Evolutionary conservation across 1,139 yeast species (phyloP).

Genomic region (Blastobotrys apis): DNA sequence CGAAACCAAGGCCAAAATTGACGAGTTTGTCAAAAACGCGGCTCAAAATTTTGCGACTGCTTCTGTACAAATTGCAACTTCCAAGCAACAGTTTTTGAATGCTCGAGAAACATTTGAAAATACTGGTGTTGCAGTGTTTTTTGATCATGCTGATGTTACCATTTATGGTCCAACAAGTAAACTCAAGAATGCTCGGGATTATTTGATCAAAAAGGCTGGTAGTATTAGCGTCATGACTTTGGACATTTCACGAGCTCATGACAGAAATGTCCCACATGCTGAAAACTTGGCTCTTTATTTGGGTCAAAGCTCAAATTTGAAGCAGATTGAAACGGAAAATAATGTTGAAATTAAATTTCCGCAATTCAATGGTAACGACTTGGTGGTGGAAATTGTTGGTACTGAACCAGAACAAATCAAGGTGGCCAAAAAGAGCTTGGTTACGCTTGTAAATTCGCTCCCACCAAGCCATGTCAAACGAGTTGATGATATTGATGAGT

Average conservation of each 20-base stretch:
- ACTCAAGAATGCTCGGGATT: constrained; percentile 56
- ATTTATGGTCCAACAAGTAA: constrained; percentile 63
- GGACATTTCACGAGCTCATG: constrained; percentile 85
- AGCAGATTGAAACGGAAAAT: constrained; percentile 38
- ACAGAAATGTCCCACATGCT: constrained; percentile 72
- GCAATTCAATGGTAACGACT: constrained; percentile 32
- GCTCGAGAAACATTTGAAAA: constrained; percentile 44
- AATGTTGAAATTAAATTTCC: constrained; percentile 51
- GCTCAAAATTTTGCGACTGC: constrained; percentile 35
- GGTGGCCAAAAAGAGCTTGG: constrained; percentile 61
- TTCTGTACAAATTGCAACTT: constrained; percentile 45
- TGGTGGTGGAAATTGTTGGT: constrained; percentile 45
- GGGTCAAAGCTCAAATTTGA: constrained; percentile 42
- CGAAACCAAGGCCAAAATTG: constrained; percentile 46
- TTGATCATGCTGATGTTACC: constrained; percentile 44
- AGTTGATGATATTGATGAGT: constrained; percentile 64
- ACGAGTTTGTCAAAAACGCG: constrained; percentile 43
- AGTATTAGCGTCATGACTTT: constrained; percentile 59
- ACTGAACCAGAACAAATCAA: constrained; percentile 44
- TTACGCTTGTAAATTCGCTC: constrained; percentile 65
- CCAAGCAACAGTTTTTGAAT: constrained; percentile 47
- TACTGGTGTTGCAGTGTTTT: constrained; percentile 59
- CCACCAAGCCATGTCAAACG: constrained; percentile 62
- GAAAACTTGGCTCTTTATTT: constrained; percentile 67
- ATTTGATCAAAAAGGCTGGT: constrained; percentile 50